Evolutionary conservation across 1,139 yeast species (phyloP).

Genomic region (Hanseniaspora sp.): DNA sequence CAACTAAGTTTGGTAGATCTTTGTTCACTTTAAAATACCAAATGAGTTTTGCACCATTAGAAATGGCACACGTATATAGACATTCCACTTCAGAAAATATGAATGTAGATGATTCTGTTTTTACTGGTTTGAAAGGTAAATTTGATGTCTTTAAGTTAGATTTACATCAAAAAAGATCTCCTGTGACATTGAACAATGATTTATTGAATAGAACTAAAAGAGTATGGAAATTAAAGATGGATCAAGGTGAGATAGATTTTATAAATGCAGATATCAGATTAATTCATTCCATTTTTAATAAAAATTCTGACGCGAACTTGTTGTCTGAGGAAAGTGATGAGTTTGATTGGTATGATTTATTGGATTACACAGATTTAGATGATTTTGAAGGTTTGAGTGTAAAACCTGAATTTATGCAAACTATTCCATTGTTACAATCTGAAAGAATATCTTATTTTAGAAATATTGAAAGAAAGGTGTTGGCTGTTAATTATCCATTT

Average conservation of each 20-base stretch:
- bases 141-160: constrained; percentile 56
- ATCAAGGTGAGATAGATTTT: constrained; percentile 65
- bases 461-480: constrained; percentile 45
- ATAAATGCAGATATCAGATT: constrained; percentile 63
- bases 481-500: constrained; percentile 50
- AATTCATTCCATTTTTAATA: constrained; percentile 53
- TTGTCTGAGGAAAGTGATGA: constrained; percentile 27
- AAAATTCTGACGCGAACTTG: constrained; percentile 22
- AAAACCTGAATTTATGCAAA: constrained; percentile 44
- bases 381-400: constrained; percentile 39
- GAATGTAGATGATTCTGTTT: constrained; percentile 39
- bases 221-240: constrained; percentile 52
- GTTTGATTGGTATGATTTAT: constrained; percentile 60
- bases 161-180: constrained; percentile 67
- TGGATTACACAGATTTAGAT: constrained; percentile 68
- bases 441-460: constrained; percentile 71
- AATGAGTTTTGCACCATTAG: constrained; percentile 56
- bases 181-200: constrained; percentile 44
- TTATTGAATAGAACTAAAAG: constrained; percentile 44
- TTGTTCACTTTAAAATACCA: constrained; percentile 69
- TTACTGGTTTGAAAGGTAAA: constrained; percentile 69
- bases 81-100: constrained; percentile 39
- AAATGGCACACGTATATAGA: constrained; percentile 56
- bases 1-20: constrained; percentile 57
- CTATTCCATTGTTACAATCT: constrained; percentile 54